These are phyloP conservation scores for Sporothrix phasma DNA, from an alignment of 2,329 filamentous ascomycete species.

Conservation along the genomic window DNA sequence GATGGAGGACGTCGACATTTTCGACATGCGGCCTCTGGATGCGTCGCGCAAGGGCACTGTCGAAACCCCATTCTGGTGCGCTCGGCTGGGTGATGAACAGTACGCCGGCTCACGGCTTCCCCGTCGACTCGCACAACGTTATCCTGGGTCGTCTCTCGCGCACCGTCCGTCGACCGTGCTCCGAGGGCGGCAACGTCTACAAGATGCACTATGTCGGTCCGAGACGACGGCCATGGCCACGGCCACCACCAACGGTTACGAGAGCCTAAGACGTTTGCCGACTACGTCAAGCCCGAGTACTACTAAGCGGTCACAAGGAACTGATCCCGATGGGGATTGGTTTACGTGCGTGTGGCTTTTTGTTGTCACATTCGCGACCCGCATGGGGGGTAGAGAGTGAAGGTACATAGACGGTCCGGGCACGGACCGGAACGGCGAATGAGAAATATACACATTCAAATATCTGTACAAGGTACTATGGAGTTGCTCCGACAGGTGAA, in stretches of 20 bases:
- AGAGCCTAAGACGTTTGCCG: slow-evolving; percentile 94
- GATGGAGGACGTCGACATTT: slow-evolving; percentile 96
- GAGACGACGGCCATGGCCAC: slow-evolving; percentile 57
- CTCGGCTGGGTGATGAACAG: slow-evolving; percentile 90
- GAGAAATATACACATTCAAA: background rate
- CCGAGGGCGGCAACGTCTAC: slow-evolving; percentile 91
- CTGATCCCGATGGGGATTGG: too few relatives aligned
- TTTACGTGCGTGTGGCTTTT: too few relatives aligned
- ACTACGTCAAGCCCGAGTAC: slow-evolving; percentile 94
- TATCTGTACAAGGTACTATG: too few relatives aligned
- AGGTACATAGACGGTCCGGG: background rate
- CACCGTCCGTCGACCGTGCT: slow-evolving; percentile 83
- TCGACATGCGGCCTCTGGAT: slow-evolving; percentile 96
- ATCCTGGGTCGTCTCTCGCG: slow-evolving; percentile 84
- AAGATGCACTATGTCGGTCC: slow-evolving; percentile 95
- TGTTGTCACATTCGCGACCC: background rate
- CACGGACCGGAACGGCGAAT: background rate
- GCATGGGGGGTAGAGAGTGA: background rate
- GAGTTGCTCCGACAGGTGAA: too few relatives aligned
- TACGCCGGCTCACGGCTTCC: slow-evolving; percentile 88
- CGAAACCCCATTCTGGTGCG: slow-evolving; percentile 84
- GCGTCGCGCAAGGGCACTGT: slow-evolving; percentile 80
- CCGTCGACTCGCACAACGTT: slow-evolving; percentile 82
- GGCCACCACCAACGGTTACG: slow-evolving; percentile 50
- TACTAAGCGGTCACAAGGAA: slow-evolving; percentile 58